Conservation (phyloP, 306 rosid species). For the Trifolium fragiferum region DNA sequence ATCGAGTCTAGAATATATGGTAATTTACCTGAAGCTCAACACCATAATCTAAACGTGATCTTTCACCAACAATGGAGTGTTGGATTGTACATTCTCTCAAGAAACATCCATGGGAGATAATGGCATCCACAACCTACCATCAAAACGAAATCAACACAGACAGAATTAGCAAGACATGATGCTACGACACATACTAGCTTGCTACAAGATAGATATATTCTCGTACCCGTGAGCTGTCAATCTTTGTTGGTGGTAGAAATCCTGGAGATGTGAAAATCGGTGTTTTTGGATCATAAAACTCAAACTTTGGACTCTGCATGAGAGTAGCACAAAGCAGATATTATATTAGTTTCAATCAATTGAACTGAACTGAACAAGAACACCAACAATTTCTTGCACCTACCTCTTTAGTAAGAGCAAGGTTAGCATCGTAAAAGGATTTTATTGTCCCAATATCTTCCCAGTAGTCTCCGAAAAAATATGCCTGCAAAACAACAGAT, state of each 20-base stretch:
- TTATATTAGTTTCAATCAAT: conserved; percentile 39
- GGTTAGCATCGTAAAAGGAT: conserved; percentile 80
- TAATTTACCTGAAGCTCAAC: conserved; percentile 73
- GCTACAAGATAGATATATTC: not conserved
- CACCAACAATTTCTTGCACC: conserved; percentile 4
- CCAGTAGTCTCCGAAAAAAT: conserved; percentile 86
- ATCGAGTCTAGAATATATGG: conserved; percentile 2
- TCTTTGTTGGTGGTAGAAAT: conserved; percentile 91
- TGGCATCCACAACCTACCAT: conserved; percentile 83
- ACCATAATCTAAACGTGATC: conserved; percentile 84
- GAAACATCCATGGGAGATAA: conserved; percentile 97
- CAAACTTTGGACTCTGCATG: conserved; percentile 70
- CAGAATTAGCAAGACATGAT: conserved; percentile 41
- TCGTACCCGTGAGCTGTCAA: conserved; percentile 76
- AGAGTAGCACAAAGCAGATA: conserved; percentile 27
- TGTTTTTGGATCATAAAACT: conserved; percentile 86
- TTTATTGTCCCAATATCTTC: conserved; percentile 93
- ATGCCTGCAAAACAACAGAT: conserved; percentile 59
- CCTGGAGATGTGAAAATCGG: conserved; percentile 93
- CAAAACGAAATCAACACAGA: conserved; percentile 49
- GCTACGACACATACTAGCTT: conserved; percentile 3
- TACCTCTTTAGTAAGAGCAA: conserved; percentile 91
- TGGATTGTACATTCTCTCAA: conserved; percentile 72
- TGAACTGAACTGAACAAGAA: conserved; percentile 34
- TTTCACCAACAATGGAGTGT: conserved; percentile 86